These are phyloP conservation scores for Lactifluus pinguis DNA, from an alignment of 768 basidiomycete species.

Conservation along the genomic window DNA sequence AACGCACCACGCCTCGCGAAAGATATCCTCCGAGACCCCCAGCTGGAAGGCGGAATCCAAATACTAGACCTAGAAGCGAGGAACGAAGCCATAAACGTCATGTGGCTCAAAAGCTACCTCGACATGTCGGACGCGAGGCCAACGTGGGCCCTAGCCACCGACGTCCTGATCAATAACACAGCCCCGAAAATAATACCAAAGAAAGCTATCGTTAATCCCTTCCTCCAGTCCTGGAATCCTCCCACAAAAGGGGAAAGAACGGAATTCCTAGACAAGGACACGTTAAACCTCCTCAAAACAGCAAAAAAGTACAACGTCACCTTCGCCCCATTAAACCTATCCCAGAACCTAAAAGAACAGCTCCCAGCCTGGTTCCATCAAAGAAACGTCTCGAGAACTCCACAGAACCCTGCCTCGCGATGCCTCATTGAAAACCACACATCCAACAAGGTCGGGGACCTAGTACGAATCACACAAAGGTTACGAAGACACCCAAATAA, in stretches of 20 bases:
- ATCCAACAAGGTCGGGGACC: too few relatives aligned
- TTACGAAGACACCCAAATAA: too few relatives aligned
- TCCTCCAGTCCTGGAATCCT: constrained; percentile 16
- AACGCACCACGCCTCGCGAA: neutral
- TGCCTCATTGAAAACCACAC: too few relatives aligned
- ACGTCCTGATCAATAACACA: neutral
- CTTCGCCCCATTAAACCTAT: too few relatives aligned
- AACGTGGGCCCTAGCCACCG: constrained; percentile 10
- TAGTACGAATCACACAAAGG: too few relatives aligned
- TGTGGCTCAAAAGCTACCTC: constrained; percentile 14
- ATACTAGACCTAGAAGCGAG: constrained; percentile 6
- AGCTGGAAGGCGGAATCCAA: constrained; percentile 2
- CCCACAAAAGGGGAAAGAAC: neutral
- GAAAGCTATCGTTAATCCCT: neutral
- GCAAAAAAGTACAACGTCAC: too few relatives aligned
- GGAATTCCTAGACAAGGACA: too few relatives aligned
- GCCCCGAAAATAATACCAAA: neutral
- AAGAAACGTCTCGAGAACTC: too few relatives aligned
- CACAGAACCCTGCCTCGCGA: too few relatives aligned
- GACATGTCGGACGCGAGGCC: neutral
- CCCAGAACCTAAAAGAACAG: too few relatives aligned
- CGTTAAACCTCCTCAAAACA: too few relatives aligned
- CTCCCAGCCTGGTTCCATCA: too few relatives aligned
- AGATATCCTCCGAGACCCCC: neutral
- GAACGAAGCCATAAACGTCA: constrained; percentile 13